Evolutionary conservation across 2,329 filamentous ascomycete genomes (phyloP), one percentile per base, ranked within the genome.

Genomic region (Clarireedia hainanense): DNA sequence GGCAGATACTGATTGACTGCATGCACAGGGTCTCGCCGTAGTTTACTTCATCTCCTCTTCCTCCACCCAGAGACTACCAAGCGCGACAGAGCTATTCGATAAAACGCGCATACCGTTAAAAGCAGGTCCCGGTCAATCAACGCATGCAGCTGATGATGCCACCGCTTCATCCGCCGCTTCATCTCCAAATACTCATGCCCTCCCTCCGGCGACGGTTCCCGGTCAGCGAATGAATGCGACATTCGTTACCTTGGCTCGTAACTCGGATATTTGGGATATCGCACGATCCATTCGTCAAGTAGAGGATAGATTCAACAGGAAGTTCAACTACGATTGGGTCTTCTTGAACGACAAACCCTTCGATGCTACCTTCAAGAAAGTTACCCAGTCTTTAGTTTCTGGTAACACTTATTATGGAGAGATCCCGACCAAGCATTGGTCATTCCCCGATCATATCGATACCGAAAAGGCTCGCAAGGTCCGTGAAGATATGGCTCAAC

Each of bases 251-350:
- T 81, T 99, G 59, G 94, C 94, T 53, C 86, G 94, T 67, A 99
- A 99, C 75, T 80, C 77, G 55, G 94, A 99, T 69, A 76, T 97
- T 27, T 99, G 94, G 94, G 94, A 99, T 50, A 96, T 99, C 69
- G 89, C 91, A 60, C 84, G 90, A 68, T 96, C 91, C 12, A 99
- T 99, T 69, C 89, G 94, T 56, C 89, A 96, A 69, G 85, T 99
- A 56, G 94, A 99, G 74, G 94, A 99, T 73, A 89, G 94, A 69
- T 99, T 99, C 83, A 99, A 99, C 76, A 84, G 85, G 67, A 88
- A 92, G 67, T 97, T 88, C 77, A 86, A 95, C 76, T 99, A 99
- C 74, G 92, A 97, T 71, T 99, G 95, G 95, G 92, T 99, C 52
- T 99, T 99, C 76, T 77, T 99, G 60, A 99, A 99, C 74, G 94